phyloP scores from a whole-genome alignment of 345 rosid species.

The Eucalyptus dawsonii region DNA sequence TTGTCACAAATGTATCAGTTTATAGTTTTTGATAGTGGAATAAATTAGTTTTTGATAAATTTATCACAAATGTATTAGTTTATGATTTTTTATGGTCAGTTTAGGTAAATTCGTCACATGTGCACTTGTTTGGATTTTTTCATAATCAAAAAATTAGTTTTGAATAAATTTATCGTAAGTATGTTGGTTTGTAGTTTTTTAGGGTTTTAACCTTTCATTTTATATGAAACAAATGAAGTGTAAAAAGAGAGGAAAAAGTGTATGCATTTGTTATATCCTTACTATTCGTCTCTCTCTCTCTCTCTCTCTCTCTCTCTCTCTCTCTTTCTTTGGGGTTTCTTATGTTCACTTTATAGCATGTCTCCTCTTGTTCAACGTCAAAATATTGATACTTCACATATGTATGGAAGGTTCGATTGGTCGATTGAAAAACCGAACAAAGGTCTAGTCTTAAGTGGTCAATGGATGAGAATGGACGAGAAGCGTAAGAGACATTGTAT shows the following conservation, averaged over 20 bases:
- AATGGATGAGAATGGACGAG: neutral
- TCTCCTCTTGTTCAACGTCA: neutral
- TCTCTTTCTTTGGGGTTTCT: neutral
- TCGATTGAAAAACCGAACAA: neutral
- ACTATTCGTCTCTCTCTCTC: neutral
- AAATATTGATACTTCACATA: neutral
- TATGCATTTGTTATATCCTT: neutral
- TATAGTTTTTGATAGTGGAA: too few relatives aligned
- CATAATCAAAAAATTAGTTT: too few relatives aligned
- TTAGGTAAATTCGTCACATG: too few relatives aligned
- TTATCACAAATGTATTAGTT: too few relatives aligned
- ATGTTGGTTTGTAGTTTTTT: too few relatives aligned
- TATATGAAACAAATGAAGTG: neutral
- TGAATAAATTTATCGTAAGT: too few relatives aligned
- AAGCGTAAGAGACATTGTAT: neutral
- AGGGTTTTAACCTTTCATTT: neutral
- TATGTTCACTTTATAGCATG: neutral
- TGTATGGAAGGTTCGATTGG: neutral
- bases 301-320: too few relatives aligned
- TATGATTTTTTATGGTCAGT: fast-evolving
- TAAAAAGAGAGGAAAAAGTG: neutral
- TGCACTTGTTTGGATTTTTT: too few relatives aligned
- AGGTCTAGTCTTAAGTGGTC: neutral
- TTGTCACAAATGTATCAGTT: too few relatives aligned
- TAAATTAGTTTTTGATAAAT: too few relatives aligned